Evolutionary conservation across 345 rosid species (phyloP), one percentile per base, ranked within the genome.

Genomic region (Gossypium arboreum): DNA sequence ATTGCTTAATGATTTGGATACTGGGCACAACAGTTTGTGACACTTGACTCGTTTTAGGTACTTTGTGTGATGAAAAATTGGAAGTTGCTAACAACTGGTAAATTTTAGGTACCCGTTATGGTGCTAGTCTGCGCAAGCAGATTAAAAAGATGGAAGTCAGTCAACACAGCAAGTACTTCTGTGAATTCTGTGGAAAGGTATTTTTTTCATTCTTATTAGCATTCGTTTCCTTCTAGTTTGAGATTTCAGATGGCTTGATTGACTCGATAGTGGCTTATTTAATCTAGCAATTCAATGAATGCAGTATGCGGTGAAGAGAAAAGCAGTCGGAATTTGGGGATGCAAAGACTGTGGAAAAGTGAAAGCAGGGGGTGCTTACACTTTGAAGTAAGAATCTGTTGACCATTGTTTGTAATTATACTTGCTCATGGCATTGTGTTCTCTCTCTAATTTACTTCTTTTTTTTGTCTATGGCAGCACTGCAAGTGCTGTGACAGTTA

Each of bases 151-250:
- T 89, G 57, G 57, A 89, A 73, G 90, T 91, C 4, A 87, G 90
- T 13, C 96, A 89, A 55, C 96, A 91, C 84, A 86, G 91, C 89
- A 91, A 89, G 81, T 91, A 77, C 80, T 91, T 91, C 81, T 89
- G 97, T 44, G 97, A 91, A 80, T 91, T 91, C 78, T 91, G 97
- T 1, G 97, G 97, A 34, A 91, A 91, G 92, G 93, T 89, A 81
- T n/a, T 20, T 45, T 64, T 8, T 13, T 17, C 17, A n/a, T 2
- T 43, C 6, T 44, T 67, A 51, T 22, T n/a, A 7, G 58, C 58
- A n/a, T n/a, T 55, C 2, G 2, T 55, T 55, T 55, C 58, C 57
- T 52, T 2, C 3, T n/a, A 17, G 24, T 55, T 67, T 45, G 55
- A 20, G 17, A 11, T 2, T 44, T 18, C 17, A 11, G 27, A 67